Evolutionary conservation across 371 early-diverging fungal genomes (phyloP).

Genomic region (Mortierella polycephala): DNA sequence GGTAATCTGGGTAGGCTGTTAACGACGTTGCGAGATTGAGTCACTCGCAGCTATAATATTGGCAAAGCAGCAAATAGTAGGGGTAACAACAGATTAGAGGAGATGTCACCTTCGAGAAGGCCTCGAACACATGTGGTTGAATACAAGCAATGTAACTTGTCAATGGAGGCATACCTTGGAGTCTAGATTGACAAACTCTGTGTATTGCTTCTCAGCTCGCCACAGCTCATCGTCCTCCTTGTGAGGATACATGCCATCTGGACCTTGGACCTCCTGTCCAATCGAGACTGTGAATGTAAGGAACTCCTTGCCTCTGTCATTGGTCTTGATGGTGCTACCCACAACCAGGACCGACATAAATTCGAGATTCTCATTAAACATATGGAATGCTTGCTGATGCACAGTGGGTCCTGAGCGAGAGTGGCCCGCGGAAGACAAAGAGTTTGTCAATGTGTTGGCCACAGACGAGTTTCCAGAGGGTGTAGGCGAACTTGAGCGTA

Average conservation of each 20-base stretch:
- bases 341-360: conserved; percentile 56
- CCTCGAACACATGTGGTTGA: no score
- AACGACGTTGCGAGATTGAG: conserved; percentile 57
- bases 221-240: conserved; percentile 68
- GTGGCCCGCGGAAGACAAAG: conserved; percentile 1
- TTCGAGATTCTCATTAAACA: conserved; percentile 38
- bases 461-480: conserved; percentile 48
- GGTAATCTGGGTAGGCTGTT: conserved; percentile 76
- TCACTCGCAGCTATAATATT: conserved; percentile 61
- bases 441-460: conserved; percentile 9
- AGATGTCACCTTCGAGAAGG: background rate
- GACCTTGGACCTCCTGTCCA: conserved; percentile 40
- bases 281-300: conserved; percentile 65
- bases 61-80: background rate
- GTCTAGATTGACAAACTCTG: conserved; percentile 82
- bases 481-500: conserved; percentile 36
- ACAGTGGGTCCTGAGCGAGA: conserved; percentile 9
- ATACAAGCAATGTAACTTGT: no score
- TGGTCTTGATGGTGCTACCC: conserved; percentile 72
- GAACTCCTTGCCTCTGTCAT: conserved; percentile 77
- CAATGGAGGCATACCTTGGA: conserved; percentile 60
- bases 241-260: conserved; percentile 36
- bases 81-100: background rate
- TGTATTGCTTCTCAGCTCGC: conserved; percentile 85
- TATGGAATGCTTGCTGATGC: conserved; percentile 34